Evolutionary conservation across 2,329 filamentous ascomycete genomes (phyloP).

Genomic region (Pseudovirgaria hyperparasitica): DNA sequence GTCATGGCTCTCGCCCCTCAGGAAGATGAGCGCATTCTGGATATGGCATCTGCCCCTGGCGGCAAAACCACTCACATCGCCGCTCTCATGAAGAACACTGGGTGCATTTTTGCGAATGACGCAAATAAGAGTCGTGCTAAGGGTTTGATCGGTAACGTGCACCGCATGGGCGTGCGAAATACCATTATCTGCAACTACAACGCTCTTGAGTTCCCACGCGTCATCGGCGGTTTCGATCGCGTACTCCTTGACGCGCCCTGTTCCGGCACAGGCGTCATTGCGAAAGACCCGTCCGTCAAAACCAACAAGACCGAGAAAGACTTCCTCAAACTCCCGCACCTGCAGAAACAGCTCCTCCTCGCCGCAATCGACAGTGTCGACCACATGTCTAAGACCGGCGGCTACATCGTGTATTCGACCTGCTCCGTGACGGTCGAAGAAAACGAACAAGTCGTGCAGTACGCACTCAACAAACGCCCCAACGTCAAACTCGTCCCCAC

Average conservation of each 20-base stretch:
- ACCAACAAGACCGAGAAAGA: conserved; percentile 96
- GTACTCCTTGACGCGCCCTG: conserved; percentile 91
- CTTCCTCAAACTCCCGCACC: conserved; percentile 84
- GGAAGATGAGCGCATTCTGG: conserved; percentile 80
- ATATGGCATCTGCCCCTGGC: conserved; percentile 90
- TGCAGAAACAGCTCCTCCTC: conserved; percentile 87
- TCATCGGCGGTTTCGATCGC: conserved; percentile 91
- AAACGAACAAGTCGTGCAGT: conserved; percentile 87
- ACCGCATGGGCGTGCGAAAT: conserved; percentile 86
- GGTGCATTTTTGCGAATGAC: conserved; percentile 93
- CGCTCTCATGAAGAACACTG: conserved; percentile 96
- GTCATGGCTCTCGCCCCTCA: conserved; percentile 96
- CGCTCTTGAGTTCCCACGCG: conserved; percentile 82
- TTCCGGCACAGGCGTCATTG: conserved; percentile 93
- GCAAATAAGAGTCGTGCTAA: conserved; percentile 86
- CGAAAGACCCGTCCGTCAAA: conserved; percentile 93
- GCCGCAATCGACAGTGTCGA: conserved; percentile 92
- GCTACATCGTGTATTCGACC: conserved; percentile 93
- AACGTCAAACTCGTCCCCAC: conserved; percentile 92
- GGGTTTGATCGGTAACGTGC: conserved; percentile 91
- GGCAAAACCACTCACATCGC: conserved; percentile 94
- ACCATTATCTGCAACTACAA: conserved; percentile 93
- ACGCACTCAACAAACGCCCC: conserved; percentile 78
- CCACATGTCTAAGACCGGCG: conserved; percentile 81
- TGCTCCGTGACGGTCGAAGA: conserved; percentile 92